Evolutionary conservation across 2,329 filamentous ascomycete genomes (phyloP), one percentile per base, ranked within the genome.

Genomic region (Thielaviopsis ethacetica): DNA sequence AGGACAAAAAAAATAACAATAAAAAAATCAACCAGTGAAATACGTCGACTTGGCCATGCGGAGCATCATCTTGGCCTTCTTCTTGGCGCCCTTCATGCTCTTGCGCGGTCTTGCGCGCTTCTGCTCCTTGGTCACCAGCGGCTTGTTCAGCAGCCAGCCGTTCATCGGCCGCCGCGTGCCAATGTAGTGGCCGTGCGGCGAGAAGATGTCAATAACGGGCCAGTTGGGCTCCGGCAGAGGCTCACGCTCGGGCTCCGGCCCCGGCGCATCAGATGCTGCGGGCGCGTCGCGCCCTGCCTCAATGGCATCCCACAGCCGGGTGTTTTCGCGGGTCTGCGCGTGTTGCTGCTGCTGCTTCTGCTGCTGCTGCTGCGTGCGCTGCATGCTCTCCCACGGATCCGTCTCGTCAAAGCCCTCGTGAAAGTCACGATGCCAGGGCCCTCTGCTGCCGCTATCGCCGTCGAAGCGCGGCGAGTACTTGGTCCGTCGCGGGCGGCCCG

Each of bases 141-240:
- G 79, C 67, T 81, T 81, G 63, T 78, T 79, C 57, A 84, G 68
- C 61, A 84, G 61, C 79, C 83, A 90, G 6, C 82, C 87, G 65
- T 85, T 83, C 75, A 94, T 83, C 1, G 87, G 85, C 63, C 68
- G 69, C 41, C 88, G 76, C 10, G 74, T 72, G 0, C 78, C 84
- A 30, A 97, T 75, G 65, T 86, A 93, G 65, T 82, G 83, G n/a
- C 93, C 93, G 60, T 89, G 78, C 0, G 93, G 93, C 27, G 80
- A 86, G 66, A 86, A 96, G 0, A 97, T 82, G 64, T 97, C 91
- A 6, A 98, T 79, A 10, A 83, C 75, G 0, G 89, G 89, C 74
- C 82, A 83, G 58, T 49, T 53, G 10, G 60, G 56, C 38, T 59
- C 53, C 4, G 60, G 60, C 12, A 61, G 30, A 9, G 30, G 10